phyloP scores from a whole-genome alignment of 2,329 filamentous ascomycete species.

The Monilinia laxa region DNA sequence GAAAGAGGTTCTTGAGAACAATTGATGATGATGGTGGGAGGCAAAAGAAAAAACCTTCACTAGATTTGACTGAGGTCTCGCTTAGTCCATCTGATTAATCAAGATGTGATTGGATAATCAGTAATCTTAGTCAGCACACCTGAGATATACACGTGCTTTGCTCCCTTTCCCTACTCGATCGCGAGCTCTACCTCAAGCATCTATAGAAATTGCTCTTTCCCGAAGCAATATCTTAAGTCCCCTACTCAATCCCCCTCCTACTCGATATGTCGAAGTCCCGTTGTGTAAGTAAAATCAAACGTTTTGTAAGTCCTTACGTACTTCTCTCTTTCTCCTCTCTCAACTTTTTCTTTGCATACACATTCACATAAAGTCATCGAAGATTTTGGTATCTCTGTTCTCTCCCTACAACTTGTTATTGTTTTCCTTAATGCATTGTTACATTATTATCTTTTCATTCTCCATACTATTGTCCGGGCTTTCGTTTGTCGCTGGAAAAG shows the following conservation, averaged over 20 bases:
- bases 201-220: slow-evolving; percentile 2
- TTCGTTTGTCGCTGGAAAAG: background rate
- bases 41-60: slow-evolving; percentile 12
- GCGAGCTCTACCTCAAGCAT: background rate
- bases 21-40: background rate
- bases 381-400: slow-evolving; percentile 11
- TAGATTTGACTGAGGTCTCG: background rate
- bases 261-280: background rate
- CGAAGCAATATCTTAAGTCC: background rate
- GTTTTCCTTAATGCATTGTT: background rate
- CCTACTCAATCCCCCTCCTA: background rate
- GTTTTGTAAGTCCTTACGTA: slow-evolving; percentile 2
- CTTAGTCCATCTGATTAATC: background rate
- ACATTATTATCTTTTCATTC: background rate
- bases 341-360: slow-evolving; percentile 13
- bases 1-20: background rate
- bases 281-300: background rate
- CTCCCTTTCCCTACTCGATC: background rate
- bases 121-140: slow-evolving; percentile 7
- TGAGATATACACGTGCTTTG: background rate
- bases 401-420: background rate
- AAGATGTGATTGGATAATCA: background rate
- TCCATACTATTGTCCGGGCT: background rate
- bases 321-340: background rate
- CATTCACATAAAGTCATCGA: slow-evolving; percentile 9